Base-by-base conservation (phyloP, 169 alveolate genomes). In the Plasmodium yoelii region DNA sequence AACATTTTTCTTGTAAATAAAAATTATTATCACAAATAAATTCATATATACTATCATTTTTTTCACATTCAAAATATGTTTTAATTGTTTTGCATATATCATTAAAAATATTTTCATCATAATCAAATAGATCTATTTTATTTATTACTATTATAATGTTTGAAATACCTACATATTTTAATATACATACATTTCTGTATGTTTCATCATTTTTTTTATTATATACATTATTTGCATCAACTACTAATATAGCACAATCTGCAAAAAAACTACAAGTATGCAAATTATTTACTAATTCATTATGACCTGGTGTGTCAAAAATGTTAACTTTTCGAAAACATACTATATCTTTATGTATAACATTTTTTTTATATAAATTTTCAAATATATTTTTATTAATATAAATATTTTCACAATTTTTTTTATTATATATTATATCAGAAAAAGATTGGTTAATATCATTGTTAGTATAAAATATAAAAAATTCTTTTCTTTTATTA, bases 221-320 rank as follows among this genome's bases (percentile, higher is more conserved):
- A 44, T 91, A 56, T 44, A 93, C 87, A 61, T 93, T 94, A 55
- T 82, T 56, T 44, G 92, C 87, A 77, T 93, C 96, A 18, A 93
- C 93, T 26, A 93, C 90, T 55, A 93, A 71, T 10, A 93, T 65
- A 15, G 94, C 96, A 18, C 93, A 68, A 63, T 67, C 91, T 18
- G 96, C 96, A 87, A 91, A 93, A n/a, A 91, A 82, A n/a, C 94
- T 93, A 13, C 96, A 93, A 12, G 87, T 28, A 24, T 88, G 93
- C 53, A 93, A 93, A 61, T 88, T 93, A 61, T 88, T 69, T 18
- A 93, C 90, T 46, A 93, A 87, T 65, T 93, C 96, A 19, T 87
- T 92, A 19, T 93, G 96, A 2, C 96, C 96, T 9, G 96, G 96
- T 5, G 96, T 93, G 68, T 93, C 96, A 49, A 93, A 91, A 56